A percentile compares a stretch with the other conserved stretches of the same genome.
phyloP scores from a whole-genome alignment of 148 eudicot species.

The Chenopodium formosanum region DNA sequence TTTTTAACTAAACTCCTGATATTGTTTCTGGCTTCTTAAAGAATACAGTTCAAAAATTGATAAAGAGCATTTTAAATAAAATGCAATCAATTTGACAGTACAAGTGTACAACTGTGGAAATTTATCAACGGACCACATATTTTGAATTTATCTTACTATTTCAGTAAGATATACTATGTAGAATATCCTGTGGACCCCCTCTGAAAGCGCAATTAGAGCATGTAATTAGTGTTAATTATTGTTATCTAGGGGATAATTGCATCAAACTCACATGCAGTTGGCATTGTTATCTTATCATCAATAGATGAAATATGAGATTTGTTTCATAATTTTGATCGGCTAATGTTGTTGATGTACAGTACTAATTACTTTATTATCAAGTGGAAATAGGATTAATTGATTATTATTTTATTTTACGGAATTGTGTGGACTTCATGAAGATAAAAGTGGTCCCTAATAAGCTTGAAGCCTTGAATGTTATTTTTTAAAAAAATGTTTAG shows the following conservation, averaged over 20 bases:
- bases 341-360: slow-evolving; percentile 5
- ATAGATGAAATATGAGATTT: background rate
- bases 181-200: background rate
- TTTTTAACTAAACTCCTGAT: too few species aligned
- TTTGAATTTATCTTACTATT: too few species aligned
- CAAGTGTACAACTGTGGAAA: too few species aligned
- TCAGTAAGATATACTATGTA: background rate
- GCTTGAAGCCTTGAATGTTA: too few species aligned
- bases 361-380: slow-evolving; percentile 1
- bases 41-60: background rate
- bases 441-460: background rate
- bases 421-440: background rate
- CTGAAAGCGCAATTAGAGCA: background rate
- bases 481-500: too few species aligned
- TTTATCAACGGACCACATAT: too few species aligned
- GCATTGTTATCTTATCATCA: background rate
- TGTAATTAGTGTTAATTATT: background rate
- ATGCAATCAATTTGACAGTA: background rate
- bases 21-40: background rate
- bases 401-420: background rate
- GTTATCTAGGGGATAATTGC: background rate
- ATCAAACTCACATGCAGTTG: slow-evolving; percentile 10
- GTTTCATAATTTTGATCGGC: background rate
- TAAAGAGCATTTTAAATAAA: background rate
- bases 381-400: background rate